These are phyloP conservation scores for Sideroxylon spinosum DNA, from an alignment of 179 eudicot genomes.

Conservation along the genomic window DNA sequence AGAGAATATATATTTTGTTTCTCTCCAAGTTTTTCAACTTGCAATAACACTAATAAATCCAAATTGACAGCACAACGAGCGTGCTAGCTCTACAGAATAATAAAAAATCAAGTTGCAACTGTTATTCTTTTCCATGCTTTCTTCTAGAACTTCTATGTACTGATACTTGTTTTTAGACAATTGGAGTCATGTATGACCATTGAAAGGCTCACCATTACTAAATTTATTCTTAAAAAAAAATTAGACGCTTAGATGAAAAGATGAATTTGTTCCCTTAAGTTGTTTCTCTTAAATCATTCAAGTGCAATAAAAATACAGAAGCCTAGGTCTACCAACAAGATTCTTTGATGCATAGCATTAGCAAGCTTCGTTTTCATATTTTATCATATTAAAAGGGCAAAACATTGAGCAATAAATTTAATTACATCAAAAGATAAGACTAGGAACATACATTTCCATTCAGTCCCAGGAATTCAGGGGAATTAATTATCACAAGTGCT, in stretches of 20 bases:
- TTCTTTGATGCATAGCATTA: neutral
- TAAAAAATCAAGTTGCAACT: no score
- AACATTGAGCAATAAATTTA: neutral
- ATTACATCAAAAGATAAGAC: neutral
- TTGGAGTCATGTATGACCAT: no score
- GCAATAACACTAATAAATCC: no score
- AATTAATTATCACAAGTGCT: slow-evolving; percentile 82
- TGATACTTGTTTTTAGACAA: neutral
- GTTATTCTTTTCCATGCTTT: no score
- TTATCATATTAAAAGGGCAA: neutral
- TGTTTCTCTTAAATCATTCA: neutral
- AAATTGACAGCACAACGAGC: no score
- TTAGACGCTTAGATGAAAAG: no score
- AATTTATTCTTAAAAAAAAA: no score
- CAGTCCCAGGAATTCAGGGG: slow-evolving; percentile 77
- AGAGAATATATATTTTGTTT: no score
- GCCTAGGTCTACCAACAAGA: neutral
- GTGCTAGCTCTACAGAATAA: no score
- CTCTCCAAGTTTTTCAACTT: no score
- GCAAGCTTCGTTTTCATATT: neutral
- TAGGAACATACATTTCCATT: slow-evolving; percentile 70
- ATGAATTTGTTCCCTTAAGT: neutral
- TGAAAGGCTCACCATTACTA: no score
- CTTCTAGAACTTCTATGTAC: neutral
- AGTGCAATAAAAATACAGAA: neutral